A percentile compares a stretch with the other conserved stretches of the same genome.
These are phyloP conservation scores for Talaromyces wortmannii DNA, from an alignment of 495 filamentous ascomycete genomes.

Conservation along the genomic window DNA sequence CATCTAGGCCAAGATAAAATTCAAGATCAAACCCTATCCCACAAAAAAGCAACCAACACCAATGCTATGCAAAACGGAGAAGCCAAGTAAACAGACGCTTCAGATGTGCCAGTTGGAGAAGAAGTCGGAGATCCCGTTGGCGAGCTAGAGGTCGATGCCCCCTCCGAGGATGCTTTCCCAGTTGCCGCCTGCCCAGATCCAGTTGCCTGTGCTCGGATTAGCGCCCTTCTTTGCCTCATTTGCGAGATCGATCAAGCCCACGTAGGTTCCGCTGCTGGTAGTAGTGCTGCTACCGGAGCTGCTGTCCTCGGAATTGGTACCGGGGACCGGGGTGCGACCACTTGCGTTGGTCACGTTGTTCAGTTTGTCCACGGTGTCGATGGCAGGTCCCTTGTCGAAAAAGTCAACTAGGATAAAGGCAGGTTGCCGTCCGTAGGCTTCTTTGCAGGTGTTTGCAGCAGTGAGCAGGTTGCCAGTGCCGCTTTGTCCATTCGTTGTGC, in stretches of 20 bases:
- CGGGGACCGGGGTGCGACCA: slow-evolving; percentile 20
- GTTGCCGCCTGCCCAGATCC: slow-evolving; percentile 42
- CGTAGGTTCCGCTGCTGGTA: slow-evolving; percentile 25
- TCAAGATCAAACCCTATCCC: neutral
- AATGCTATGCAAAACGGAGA: neutral
- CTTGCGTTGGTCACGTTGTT: slow-evolving; percentile 51
- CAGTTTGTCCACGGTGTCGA: slow-evolving; percentile 54
- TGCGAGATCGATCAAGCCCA: slow-evolving; percentile 30
- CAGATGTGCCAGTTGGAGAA: neutral
- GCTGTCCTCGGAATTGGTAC: slow-evolving; percentile 15
- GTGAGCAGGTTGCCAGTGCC: slow-evolving; percentile 53
- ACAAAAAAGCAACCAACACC: neutral
- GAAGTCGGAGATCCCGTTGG: neutral
- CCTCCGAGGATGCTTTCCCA: slow-evolving; percentile 36
- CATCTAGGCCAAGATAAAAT: neutral
- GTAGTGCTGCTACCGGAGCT: slow-evolving; percentile 11
- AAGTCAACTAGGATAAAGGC: slow-evolving; percentile 71
- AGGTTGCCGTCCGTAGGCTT: slow-evolving; percentile 48
- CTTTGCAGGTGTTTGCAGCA: slow-evolving; percentile 48
- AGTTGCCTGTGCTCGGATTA: slow-evolving; percentile 33
- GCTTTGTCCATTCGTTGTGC: slow-evolving; percentile 50
- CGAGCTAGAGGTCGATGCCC: slow-evolving; percentile 24
- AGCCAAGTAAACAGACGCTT: neutral
- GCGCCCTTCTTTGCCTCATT: slow-evolving; percentile 26
- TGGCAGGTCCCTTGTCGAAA: slow-evolving; percentile 55